phyloP scores from a whole-genome alignment of 805 yeast genomes.

The Zygosaccharomyces bisporus region DNA sequence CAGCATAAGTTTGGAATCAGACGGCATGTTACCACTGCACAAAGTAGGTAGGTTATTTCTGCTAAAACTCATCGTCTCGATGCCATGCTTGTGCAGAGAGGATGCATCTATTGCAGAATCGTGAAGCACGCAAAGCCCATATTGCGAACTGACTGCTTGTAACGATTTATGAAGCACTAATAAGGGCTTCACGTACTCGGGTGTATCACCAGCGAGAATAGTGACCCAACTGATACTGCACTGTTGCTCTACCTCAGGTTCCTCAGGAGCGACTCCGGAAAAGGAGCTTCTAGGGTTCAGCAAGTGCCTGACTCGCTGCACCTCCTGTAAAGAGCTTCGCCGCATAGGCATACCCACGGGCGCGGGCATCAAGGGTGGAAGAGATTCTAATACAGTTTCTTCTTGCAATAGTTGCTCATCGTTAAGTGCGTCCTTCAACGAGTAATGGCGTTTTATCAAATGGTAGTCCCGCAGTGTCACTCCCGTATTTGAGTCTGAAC shows the following conservation, averaged over 20 bases:
- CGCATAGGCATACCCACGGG: constrained; percentile 15
- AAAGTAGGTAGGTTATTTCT: constrained; percentile 6
- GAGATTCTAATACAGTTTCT: not conserved
- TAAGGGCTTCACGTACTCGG: constrained; percentile 24
- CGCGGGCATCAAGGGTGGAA: constrained; percentile 5
- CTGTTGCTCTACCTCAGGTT: constrained; percentile 13
- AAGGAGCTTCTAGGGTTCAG: constrained; percentile 38
- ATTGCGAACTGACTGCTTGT: constrained; percentile 22
- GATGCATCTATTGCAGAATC: constrained; percentile 19
- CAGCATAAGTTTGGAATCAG: constrained; percentile 17
- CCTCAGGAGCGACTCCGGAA: constrained; percentile 29
- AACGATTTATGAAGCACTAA: constrained; percentile 28
- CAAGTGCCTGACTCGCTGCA: constrained; percentile 33
- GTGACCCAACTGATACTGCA: constrained; percentile 32
- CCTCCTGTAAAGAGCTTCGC: constrained; percentile 33
- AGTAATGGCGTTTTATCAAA: constrained; percentile 29
- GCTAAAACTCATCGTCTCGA: constrained; percentile 14
- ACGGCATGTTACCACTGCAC: constrained; percentile 1
- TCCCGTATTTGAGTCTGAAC: not conserved
- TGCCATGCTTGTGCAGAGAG: constrained; percentile 14
- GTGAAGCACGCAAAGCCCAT: constrained; percentile 26
- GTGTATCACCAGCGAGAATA: constrained; percentile 21
- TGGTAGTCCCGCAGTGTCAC: constrained; percentile 18
- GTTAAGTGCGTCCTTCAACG: constrained; percentile 19
- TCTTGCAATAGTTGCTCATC: not conserved